Base-by-base conservation (phyloP, 1,284 basidiomycete genomes). In the Afroboletus lepidellus region DNA sequence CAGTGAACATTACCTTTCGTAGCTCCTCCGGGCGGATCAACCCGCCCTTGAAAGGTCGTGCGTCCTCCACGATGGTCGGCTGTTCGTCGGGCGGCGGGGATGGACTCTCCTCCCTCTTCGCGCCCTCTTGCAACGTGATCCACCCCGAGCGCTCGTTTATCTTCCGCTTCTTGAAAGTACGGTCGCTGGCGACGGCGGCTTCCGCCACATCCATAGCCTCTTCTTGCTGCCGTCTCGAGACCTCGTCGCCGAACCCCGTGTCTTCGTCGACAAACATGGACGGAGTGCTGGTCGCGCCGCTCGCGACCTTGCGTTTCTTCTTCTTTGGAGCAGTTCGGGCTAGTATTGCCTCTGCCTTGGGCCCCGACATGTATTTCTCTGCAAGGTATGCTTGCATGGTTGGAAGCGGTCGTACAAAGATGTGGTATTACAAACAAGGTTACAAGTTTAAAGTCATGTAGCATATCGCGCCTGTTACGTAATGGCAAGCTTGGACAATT, bases 301-400 rank as follows among this genome's bases (percentile, higher is more conserved):
- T 63, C 27, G 77, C 77, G 30, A 71, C 72, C 69, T 87, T 91
- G 46, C 83, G 80, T 70, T 90, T 92, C 77, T 91, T 92, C 65
- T 77, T 79, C 48, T 80, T 74, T 0, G 79, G 77, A 2, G 76
- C 79, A 0, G 78, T 72, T 43, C 82, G 80, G 4, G 92, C 77
- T 5, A 98, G 80, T 58, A 99, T 98, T 15, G 94, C 94, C 60
- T 98, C 96, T 4, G 95, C 94, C 69, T 98, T 99, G 0, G 92
- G 87, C 0, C 96, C 96, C 7, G 94, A 90, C 92, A 98, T 97
- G 73, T 99, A 99, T 60, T 89, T 90, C 58, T 85, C 80, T 1
- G 89, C 89, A 5, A 92, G 78, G 65, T 92, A 92, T 8, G 87
- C 75, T 66, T 91, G 82, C 72, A 90, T 80, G 39, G 59, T 63